phyloP scores from a whole-genome alignment of 2,329 filamentous ascomycete genomes.

The Cadophora malorum region DNA sequence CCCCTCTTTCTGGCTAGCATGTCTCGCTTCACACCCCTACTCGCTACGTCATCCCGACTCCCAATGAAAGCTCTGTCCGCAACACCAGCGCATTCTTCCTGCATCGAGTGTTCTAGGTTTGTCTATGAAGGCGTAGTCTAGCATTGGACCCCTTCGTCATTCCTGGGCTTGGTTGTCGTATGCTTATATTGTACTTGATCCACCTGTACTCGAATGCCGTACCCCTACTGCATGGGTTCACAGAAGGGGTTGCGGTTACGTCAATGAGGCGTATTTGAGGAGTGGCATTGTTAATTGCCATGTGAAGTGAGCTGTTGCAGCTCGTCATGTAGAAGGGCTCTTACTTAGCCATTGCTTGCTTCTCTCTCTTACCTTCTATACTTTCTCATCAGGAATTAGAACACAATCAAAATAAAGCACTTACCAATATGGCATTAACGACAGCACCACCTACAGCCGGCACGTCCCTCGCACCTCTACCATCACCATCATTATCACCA shows the following conservation, averaged over 20 bases:
- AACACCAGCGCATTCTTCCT: not conserved
- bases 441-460: not conserved
- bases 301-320: not conserved
- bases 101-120: no score
- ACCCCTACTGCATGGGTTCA: not conserved
- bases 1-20: not conserved
- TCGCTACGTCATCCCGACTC: constrained; percentile 7
- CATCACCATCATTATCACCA: not conserved
- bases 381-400: not conserved
- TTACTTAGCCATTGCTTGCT: not conserved
- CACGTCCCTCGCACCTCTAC: not conserved
- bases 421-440: not conserved
- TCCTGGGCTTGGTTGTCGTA: not conserved
- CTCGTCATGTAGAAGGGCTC: not conserved
- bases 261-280: constrained; percentile 8
- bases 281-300: not conserved
- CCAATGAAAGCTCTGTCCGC: constrained; percentile 7
- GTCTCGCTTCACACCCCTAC: not conserved
- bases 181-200: constrained; percentile 1
- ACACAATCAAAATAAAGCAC: not conserved
- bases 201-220: not conserved
- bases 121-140: not conserved
- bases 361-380: not conserved
- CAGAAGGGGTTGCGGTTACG: not conserved
- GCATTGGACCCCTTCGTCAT: not conserved